These are phyloP conservation scores for Acanthamoeba divionensis DNA, from an alignment of 208 protist species.

Conservation along the genomic window DNA sequence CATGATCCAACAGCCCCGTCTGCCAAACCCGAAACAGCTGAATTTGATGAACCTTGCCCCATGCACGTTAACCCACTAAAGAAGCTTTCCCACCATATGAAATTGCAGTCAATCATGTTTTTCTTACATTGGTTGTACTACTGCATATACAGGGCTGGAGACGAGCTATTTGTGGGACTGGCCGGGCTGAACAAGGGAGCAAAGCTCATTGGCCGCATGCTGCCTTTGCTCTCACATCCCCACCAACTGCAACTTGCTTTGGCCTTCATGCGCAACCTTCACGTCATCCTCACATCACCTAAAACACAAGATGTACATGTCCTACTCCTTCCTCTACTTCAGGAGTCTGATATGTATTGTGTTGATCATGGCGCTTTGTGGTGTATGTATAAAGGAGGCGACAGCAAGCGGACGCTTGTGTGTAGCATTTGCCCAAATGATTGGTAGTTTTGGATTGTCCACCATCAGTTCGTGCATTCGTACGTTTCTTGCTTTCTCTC, in stretches of 20 bases:
- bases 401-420: neutral
- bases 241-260: neutral
- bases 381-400: neutral
- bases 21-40: too few relatives aligned
- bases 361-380: neutral
- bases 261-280: slow-evolving; percentile 22
- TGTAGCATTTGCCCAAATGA: neutral
- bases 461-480: neutral
- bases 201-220: neutral
- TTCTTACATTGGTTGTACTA: neutral
- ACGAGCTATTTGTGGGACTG: neutral
- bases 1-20: too few relatives aligned
- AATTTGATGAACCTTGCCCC: too few relatives aligned
- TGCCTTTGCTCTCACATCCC: neutral
- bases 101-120: neutral
- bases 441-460: neutral
- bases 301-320: neutral
- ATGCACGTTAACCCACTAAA: too few relatives aligned
- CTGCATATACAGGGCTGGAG: neutral
- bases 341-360: neutral
- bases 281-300: neutral
- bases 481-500: neutral
- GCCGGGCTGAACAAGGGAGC: neutral
- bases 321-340: neutral
- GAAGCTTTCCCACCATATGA: too few relatives aligned